A percentile compares a stretch with the other conserved stretches of the same genome.
phyloP scores from a whole-genome alignment of 2,329 filamentous ascomycete species.

The Aspergillus bombycis region DNA sequence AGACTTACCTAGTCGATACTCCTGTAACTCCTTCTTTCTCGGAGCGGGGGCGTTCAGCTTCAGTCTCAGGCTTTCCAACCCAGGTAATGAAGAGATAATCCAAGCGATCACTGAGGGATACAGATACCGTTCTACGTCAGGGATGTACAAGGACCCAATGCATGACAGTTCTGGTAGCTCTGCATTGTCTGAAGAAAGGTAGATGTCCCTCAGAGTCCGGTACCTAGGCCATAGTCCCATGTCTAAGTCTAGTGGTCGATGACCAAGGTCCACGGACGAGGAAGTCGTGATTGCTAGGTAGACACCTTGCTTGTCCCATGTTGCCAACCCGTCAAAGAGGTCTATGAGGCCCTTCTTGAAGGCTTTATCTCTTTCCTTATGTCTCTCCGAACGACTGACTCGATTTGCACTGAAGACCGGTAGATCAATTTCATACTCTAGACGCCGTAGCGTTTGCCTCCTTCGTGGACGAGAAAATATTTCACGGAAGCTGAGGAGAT shows the following conservation, averaged over 20 bases:
- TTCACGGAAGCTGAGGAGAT: neutral
- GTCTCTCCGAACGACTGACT: neutral
- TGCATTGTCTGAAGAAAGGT: neutral
- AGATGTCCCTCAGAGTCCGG: neutral
- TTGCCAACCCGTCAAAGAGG: neutral
- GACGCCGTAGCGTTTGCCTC: neutral
- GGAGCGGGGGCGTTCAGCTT: neutral
- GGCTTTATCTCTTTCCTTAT: neutral
- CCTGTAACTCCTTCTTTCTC: neutral
- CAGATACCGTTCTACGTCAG: neutral
- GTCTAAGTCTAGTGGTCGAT: neutral
- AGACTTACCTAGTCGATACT: neutral
- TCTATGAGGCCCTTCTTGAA: neutral
- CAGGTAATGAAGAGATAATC: neutral
- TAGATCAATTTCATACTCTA: constrained; percentile 7
- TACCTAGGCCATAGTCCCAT: neutral
- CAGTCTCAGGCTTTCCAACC: neutral
- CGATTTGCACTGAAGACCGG: neutral
- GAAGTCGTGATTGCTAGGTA: neutral
- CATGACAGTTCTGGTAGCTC: neutral
- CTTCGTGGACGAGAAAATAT: neutral
- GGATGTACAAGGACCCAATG: neutral
- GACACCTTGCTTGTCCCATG: neutral
- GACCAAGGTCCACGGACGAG: neutral
- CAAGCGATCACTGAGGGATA: neutral